Base-by-base conservation (phyloP, 1,284 basidiomycete genomes). In the Fistulina hepatica region DNA sequence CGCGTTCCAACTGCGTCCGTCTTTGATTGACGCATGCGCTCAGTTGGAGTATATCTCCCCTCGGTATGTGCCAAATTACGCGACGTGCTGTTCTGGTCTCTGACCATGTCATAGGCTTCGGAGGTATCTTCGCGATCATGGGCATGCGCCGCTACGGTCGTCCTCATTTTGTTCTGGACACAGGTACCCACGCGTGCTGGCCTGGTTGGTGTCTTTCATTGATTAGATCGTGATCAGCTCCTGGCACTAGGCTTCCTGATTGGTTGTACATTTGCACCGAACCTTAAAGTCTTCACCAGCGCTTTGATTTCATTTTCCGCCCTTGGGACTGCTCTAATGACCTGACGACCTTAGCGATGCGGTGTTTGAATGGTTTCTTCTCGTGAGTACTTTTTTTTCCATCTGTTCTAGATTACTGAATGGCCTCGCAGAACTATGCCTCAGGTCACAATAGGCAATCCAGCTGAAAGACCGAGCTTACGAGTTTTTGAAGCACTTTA, bases 311-410 rank as follows among this genome's bases (percentile, higher is more conserved):
- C 12, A 40, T 17, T 11, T 11, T 28, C 9, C n/a, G 26, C 25
- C 9, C 19, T 24, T 10, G 17, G 26, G 9, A 15, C 37, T 37
- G 13, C n/a, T 24, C 21, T 31, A 15, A 24, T 37, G 19, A 37
- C 27, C 36, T 8, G 8, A 13, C 31, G 27, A 23, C 47, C 46
- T 44, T 51, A 70, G 80, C 71, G 0, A 79, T 81, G 73, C 64
- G 80, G 25, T 82, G 80, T 44, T 56, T 84, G 40, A 77, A 69
- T 2, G 77, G 64, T 3, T 73, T 83, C 52, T 84, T 84, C 48
- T 73, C 67, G 69, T 81, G 61, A 34, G 63, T 21, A 12, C 24
- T 17, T 21, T 22, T n/a, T 25, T 40, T 26, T 23, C 11, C 13
- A 2, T 15, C 2, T 32, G 19, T 17, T 20, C 13, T 26, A n/a